Percentiles rank a stretch among this genome's conserved stretches.
Conservation (phyloP, 345 rosid species). For the Gossypium anomalum region DNA sequence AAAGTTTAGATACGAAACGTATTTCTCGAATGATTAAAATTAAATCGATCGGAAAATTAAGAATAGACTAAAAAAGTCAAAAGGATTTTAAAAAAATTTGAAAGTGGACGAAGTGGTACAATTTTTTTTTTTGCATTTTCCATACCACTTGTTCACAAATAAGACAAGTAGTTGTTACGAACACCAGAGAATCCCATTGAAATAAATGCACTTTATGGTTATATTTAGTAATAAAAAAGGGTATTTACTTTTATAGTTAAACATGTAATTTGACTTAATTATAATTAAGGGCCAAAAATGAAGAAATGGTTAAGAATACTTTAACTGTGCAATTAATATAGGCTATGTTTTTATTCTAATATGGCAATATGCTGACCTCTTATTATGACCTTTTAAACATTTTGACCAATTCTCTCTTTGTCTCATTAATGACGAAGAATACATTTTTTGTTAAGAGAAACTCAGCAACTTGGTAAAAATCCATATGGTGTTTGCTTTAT, state of each 20-base stretch:
- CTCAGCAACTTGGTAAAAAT: constrained; percentile 17
- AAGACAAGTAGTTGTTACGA: constrained; percentile 4
- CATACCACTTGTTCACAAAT: constrained; percentile 7
- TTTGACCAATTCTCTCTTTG: constrained; percentile 13
- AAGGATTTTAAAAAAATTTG: too few relatives aligned
- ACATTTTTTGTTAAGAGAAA: constrained; percentile 14
- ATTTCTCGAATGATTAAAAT: not conserved
- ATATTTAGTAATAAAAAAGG: constrained; percentile 22
- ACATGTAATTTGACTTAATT: constrained; percentile 7
- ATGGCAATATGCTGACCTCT: constrained; percentile 23
- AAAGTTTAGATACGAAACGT: too few relatives aligned
- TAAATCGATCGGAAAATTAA: not conserved
- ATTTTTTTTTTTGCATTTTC: not conserved
- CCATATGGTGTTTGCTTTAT: constrained; percentile 10
- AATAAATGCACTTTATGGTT: constrained; percentile 22
- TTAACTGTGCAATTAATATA: constrained; percentile 11
- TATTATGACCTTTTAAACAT: not conserved
- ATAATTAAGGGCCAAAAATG: constrained; percentile 1
- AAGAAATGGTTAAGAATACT: not conserved
- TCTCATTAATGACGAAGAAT: constrained; percentile 24
- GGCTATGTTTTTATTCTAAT: constrained; percentile 8
- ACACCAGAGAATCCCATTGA: constrained; percentile 7
- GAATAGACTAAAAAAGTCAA: not conserved
- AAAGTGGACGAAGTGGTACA: too few relatives aligned
- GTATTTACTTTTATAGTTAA: constrained; percentile 5